phyloP scores from a whole-genome alignment of 179 eudicot species.

The Actinidia chinensis region DNA sequence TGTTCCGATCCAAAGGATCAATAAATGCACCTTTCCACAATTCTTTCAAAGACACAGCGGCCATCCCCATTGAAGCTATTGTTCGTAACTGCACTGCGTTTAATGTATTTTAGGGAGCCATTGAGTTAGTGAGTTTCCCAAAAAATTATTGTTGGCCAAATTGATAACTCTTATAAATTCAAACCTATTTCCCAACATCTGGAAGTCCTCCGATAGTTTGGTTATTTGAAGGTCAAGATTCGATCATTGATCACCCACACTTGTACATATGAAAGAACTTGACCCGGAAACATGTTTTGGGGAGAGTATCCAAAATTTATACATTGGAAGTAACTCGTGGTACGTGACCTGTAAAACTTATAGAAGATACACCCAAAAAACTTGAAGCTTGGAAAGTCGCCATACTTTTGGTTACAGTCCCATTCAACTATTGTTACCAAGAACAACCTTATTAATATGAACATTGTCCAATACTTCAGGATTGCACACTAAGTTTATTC shows the following conservation, averaged over 20 bases:
- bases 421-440: too few species aligned
- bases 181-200: background rate
- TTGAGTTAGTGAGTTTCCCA: background rate
- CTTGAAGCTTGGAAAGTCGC: too few species aligned
- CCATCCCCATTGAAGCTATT: background rate
- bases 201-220: background rate
- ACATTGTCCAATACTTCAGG: too few species aligned
- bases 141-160: constrained; percentile 7
- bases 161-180: too few species aligned
- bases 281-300: constrained; percentile 7
- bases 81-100: background rate
- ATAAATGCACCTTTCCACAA: background rate
- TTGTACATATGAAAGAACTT: background rate
- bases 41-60: background rate
- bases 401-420: too few species aligned
- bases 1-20: background rate
- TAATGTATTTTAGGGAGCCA: background rate
- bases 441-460: too few species aligned
- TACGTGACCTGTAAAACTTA: background rate
- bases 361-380: too few species aligned
- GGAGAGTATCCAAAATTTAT: background rate
- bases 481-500: too few species aligned
- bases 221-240: background rate
- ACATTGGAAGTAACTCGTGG: background rate
- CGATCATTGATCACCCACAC: fast-evolving